Percentiles rank a stretch among this genome's conserved stretches.
Conservation (phyloP, 225 moss, liverwort and hornwort species). For the Bryoerythrophyllum caledonicum region DNA sequence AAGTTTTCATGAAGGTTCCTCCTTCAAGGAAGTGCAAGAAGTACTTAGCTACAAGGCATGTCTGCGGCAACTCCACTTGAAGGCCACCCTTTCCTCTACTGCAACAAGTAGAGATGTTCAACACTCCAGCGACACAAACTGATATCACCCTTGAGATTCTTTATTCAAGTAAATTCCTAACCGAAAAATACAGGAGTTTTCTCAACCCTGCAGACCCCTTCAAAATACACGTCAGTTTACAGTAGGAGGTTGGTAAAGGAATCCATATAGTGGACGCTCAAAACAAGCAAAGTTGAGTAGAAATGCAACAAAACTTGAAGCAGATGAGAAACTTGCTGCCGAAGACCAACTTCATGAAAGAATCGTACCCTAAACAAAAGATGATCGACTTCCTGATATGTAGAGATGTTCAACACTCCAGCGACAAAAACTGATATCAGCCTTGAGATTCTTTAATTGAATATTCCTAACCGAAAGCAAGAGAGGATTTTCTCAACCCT, state of each 20-base stretch:
- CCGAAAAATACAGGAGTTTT: conserved; percentile 23
- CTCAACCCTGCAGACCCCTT: conserved; percentile 23
- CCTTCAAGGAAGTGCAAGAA: conserved; percentile 15
- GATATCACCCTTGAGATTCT: conserved; percentile 24
- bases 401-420: conserved; percentile 3
- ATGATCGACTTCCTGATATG: too few relatives aligned
- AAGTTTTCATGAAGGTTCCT: not conserved
- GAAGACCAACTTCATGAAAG: too few relatives aligned
- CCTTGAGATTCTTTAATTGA: conserved; percentile 33
- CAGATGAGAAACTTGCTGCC: conserved; percentile 21
- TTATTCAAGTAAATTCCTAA: conserved; percentile 31
- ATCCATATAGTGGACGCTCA: conserved; percentile 18
- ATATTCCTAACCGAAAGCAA: conserved; percentile 16
- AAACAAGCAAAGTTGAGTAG: too few relatives aligned
- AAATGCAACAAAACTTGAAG: conserved; percentile 30
- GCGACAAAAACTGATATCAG: not conserved
- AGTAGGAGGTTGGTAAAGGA: conserved; percentile 24
- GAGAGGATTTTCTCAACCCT: conserved; percentile 25
- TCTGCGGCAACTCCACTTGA: conserved; percentile 8
- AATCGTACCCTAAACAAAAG: conserved; percentile 19
- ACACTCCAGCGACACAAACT: not conserved
- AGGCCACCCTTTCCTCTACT: conserved; percentile 10
- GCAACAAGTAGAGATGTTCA: conserved; percentile 22
- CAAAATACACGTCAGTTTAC: conserved; percentile 22
- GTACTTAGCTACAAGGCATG: conserved; percentile 15